These are phyloP conservation scores for Acrodontium crateriforme DNA, from an alignment of 2,329 filamentous ascomycete genomes.

Conservation along the genomic window DNA sequence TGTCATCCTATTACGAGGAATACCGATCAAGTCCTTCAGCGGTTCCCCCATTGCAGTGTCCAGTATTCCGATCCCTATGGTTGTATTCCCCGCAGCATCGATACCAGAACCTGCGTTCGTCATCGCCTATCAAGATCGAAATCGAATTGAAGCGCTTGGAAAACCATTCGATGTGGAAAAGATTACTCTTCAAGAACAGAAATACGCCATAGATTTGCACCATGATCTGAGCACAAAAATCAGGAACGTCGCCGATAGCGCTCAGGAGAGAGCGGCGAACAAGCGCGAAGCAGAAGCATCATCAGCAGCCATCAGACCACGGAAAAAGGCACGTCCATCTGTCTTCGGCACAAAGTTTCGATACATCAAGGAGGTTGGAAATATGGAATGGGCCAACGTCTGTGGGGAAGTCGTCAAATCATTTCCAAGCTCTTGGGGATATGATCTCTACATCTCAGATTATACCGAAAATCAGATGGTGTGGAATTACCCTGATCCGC, in stretches of 20 bases:
- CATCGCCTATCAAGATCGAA: constrained; percentile 14
- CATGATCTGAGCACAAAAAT: background rate
- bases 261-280: too few relatives aligned
- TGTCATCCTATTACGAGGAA: constrained; percentile 45
- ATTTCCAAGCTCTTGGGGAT: constrained; percentile 27
- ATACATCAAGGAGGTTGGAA: constrained; percentile 48
- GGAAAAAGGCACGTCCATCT: too few relatives aligned
- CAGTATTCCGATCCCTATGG: constrained; percentile 10
- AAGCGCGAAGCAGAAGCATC: too few relatives aligned
- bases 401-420: constrained; percentile 56
- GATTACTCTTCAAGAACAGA: background rate
- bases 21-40: constrained; percentile 14
- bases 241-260: background rate
- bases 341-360: constrained; percentile 38
- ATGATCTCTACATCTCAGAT: constrained; percentile 63
- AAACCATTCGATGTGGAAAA: constrained; percentile 5
- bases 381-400: constrained; percentile 50
- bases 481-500: constrained; percentile 39
- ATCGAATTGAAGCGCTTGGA: constrained; percentile 9
- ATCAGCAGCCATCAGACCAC: too few relatives aligned
- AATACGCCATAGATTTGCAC: background rate
- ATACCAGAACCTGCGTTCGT: constrained; percentile 18
- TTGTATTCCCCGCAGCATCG: constrained; percentile 13
- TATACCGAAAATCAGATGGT: constrained; percentile 61
- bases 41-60: constrained; percentile 12